Evolutionary conservation across 352 stramenopile species (phyloP).

Genomic region (Phytophthora rubi): DNA sequence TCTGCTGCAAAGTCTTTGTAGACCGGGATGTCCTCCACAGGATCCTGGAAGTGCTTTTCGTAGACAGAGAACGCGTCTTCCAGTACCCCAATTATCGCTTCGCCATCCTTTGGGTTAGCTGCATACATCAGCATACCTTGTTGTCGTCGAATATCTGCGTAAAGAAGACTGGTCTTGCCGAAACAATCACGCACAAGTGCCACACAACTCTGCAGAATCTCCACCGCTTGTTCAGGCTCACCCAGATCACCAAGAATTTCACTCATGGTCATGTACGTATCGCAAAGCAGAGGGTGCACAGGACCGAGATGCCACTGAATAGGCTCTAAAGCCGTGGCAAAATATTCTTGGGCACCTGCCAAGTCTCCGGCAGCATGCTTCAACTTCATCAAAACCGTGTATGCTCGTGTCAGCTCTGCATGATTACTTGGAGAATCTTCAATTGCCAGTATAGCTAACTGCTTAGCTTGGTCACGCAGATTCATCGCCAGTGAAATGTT

Average conservation of each 20-base stretch:
- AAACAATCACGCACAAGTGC: constrained; percentile 48
- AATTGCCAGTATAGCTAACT: constrained; percentile 42
- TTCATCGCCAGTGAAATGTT: constrained; percentile 47
- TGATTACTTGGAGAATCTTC: constrained; percentile 44
- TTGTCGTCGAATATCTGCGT: constrained; percentile 50
- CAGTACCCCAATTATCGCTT: constrained; percentile 51
- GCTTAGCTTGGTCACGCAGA: constrained; percentile 29
- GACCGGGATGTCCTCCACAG: constrained; percentile 20
- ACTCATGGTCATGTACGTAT: constrained; percentile 56
- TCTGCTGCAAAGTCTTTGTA: constrained; percentile 39
- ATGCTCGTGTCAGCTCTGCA: constrained; percentile 29
- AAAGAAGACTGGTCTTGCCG: constrained; percentile 53
- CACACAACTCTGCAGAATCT: constrained; percentile 34
- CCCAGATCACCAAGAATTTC: constrained; percentile 39
- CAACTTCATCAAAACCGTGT: constrained; percentile 47
- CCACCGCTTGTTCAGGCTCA: constrained; percentile 36
- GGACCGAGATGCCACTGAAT: constrained; percentile 53
- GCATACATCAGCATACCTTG: constrained; percentile 49
- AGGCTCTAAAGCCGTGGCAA: constrained; percentile 37
- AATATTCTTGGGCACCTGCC: constrained; percentile 21
- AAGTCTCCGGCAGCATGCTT: constrained; percentile 34
- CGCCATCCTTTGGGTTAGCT: constrained; percentile 12
- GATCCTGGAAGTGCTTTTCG: constrained; percentile 46
- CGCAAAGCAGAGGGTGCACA: constrained; percentile 44
- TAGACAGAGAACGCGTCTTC: constrained; percentile 67